A percentile compares a stretch with the other conserved stretches of the same genome.
Conservation (phyloP, 1,284 basidiomycete species). For the Coniferiporia sulphurascens region DNA sequence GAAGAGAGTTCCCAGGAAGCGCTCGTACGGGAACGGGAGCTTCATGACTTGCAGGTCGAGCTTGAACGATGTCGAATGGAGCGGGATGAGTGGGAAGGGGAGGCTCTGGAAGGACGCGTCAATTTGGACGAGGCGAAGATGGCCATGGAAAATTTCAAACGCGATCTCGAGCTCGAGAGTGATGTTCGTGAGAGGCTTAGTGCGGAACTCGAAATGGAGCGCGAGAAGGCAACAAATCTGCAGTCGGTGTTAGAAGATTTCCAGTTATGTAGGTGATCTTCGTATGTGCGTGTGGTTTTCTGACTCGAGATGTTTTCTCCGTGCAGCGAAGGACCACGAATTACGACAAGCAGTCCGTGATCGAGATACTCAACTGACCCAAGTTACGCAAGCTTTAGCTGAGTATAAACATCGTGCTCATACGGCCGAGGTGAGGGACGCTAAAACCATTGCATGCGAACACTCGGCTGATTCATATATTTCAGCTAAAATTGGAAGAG, state of each 20-base stretch:
- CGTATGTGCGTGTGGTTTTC: conserved; percentile 6
- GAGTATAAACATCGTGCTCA: conserved; percentile 85
- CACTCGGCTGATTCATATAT: conserved; percentile 15
- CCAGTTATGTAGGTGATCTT: conserved; percentile 65
- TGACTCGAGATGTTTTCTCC: conserved; percentile 20
- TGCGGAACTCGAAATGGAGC: conserved; percentile 63
- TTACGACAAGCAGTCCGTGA: conserved; percentile 76
- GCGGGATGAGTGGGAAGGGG: conserved; percentile 84
- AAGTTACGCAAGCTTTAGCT: conserved; percentile 69
- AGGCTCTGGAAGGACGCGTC: conserved; percentile 70
- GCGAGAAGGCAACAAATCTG: conserved; percentile 76
- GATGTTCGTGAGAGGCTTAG: conserved; percentile 49
- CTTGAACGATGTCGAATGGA: conserved; percentile 82
- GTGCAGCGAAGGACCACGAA: conserved; percentile 69
- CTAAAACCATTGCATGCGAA: neutral
- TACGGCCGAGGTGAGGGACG: conserved; percentile 68
- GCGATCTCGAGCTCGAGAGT: conserved; percentile 64
- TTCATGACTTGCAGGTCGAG: conserved; percentile 76
- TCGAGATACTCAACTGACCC: conserved; percentile 69
- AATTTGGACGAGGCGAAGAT: conserved; percentile 63
- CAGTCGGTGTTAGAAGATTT: conserved; percentile 95
- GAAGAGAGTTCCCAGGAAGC: conserved; percentile 68
- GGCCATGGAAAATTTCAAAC: conserved; percentile 51
- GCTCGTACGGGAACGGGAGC: conserved; percentile 69
- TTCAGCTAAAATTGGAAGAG: conserved; percentile 68